A percentile compares a stretch with the other conserved stretches of the same genome.
Conservation (phyloP, 495 filamentous ascomycete species). For the Penicillium paradoxum region DNA sequence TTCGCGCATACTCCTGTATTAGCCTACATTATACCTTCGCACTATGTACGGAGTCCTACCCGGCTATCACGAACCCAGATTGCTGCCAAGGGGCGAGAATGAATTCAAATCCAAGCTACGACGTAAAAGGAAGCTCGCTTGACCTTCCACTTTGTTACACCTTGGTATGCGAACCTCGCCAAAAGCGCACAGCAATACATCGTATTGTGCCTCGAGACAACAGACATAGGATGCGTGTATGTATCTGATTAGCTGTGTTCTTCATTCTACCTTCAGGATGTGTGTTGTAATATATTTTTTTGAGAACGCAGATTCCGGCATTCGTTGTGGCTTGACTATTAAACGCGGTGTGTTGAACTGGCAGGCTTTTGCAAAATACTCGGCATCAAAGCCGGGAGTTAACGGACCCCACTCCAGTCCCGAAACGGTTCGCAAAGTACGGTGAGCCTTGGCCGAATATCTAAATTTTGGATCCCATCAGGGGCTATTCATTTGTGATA, state of each 20-base stretch:
- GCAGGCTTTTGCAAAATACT: constrained; percentile 10
- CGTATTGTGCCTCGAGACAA: neutral
- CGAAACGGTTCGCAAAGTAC: constrained; percentile 20
- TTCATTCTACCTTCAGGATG: neutral
- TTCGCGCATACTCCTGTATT: neutral
- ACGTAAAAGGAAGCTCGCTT: constrained; percentile 23
- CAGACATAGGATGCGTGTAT: neutral
- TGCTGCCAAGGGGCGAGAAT: constrained; percentile 5
- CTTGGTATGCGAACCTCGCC: constrained; percentile 9
- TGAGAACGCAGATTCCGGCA: neutral
- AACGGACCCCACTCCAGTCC: constrained; percentile 12
- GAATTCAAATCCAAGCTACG: constrained; percentile 11
- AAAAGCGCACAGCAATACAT: neutral
- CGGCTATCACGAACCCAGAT: neutral
- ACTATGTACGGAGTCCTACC: neutral
- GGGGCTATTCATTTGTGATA: neutral
- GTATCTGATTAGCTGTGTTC: neutral
- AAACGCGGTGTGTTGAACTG: constrained; percentile 17
- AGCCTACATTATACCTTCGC: neutral
- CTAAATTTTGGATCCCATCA: neutral
- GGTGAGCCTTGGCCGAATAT: constrained; percentile 20
- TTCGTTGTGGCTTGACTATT: constrained; percentile 17
- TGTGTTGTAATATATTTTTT: neutral
- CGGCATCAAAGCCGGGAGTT: constrained; percentile 25
- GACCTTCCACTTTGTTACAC: constrained; percentile 24